Base-by-base conservation (phyloP, 805 yeast genomes). In the Komagataella mondaviorum region DNA sequence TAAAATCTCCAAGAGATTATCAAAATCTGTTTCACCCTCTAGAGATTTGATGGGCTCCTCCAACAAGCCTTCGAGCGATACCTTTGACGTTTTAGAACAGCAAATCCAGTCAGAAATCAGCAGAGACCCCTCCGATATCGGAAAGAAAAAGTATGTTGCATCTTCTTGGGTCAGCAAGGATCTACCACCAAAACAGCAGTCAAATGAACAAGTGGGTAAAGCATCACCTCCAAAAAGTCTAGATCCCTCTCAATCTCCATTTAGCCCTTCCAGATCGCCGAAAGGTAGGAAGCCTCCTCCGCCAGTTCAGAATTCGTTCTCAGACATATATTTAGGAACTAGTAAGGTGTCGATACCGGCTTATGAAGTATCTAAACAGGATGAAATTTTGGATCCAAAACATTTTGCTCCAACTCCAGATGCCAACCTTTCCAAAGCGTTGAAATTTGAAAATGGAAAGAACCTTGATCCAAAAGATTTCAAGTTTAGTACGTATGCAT, bases 371-470 rank as follows among this genome's bases (percentile, higher is more conserved):
- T 17, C 48, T 5, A 55, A 57, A 12, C 62, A 59, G 8, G 62
- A 67, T 54, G 72, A 71, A 52, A 56, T 67, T 1, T 12, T 59
- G 3, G 60, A 63, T 16, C 71, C 72, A 6, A 61, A 59, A 49
- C 69, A 62, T 54, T 65, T 71, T 54, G 78, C 79, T 0, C 80
- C 80, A 3, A 68, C 76, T 0, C 78, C 80, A 2, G 65, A 68
- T 47, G 77, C 73, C 20, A 7, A 23, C 7, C 44, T 54, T 4
- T 49, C 50, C 3, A 45, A 47, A 30, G 36, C 47, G 18, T 46
- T 44, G 36, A 47, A 53, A 46, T 36, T 54, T 3, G 51, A 52
- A 47, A 20, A 49, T 2, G 56, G 56, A 6, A 36, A 43, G 18
- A 44, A 51, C 2, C 30, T 20, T 12, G 52, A 50, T 12, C 14